Conservation (phyloP, 305 asterid species). For the Solanum hybrid region DNA sequence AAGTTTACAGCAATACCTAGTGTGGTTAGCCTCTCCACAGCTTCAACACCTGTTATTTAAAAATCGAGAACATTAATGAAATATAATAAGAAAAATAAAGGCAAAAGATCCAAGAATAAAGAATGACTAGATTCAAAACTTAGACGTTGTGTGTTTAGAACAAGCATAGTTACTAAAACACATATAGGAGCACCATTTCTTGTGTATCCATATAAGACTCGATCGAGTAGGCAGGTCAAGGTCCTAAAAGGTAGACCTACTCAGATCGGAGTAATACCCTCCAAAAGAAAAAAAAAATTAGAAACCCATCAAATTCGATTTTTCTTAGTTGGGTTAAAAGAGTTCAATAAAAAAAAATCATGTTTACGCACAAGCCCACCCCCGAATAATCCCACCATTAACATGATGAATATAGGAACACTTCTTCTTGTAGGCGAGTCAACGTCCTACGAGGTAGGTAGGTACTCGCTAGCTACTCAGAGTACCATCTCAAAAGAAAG, state of each 20-base stretch:
- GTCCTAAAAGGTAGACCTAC: not conserved
- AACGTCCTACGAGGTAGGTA: not conserved
- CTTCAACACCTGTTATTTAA: slow-evolving; percentile 39
- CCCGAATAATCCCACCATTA: not conserved
- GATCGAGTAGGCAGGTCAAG: not conserved
- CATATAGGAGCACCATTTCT: not conserved
- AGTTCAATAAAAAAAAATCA: not conserved
- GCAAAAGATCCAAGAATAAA: not conserved
- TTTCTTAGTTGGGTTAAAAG: not conserved
- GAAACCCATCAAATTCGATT: not conserved
- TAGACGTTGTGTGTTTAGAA: not conserved
- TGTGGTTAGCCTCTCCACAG: slow-evolving; percentile 63
- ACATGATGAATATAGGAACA: not conserved
- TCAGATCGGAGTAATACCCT: not conserved
- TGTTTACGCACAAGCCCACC: not conserved
- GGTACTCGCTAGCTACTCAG: not conserved
- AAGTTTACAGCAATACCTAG: slow-evolving; percentile 72
- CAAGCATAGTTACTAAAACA: not conserved
- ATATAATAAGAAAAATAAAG: not conserved
- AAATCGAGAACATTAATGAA: not conserved
- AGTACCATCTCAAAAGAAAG: not conserved
- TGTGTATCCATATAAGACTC: not conserved
- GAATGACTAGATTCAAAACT: not conserved
- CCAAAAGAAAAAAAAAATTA: not conserved
- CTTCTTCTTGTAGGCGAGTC: not conserved